Evolutionary conservation across 2,329 filamentous ascomycete species (phyloP).

Genomic region (Neofusicoccum sp.): DNA sequence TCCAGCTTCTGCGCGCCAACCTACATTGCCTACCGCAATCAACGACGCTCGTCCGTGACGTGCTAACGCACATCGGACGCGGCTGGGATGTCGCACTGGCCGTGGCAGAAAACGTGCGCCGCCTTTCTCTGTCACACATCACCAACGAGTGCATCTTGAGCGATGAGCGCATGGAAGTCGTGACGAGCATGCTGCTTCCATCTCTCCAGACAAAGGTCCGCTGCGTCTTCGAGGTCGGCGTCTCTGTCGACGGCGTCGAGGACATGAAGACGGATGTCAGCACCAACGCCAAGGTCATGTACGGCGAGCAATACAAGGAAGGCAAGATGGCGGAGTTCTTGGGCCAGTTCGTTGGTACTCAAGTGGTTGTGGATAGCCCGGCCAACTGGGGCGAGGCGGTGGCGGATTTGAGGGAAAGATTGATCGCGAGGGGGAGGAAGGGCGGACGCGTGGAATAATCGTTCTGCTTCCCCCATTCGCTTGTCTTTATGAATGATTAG

Average conservation of each 20-base stretch:
- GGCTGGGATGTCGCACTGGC: constrained; percentile 65
- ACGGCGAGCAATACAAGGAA: constrained; percentile 75
- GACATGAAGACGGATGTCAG: constrained; percentile 31
- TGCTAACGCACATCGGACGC: constrained; percentile 59
- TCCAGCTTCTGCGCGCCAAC: constrained; percentile 68
- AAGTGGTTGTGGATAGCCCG: constrained; percentile 28
- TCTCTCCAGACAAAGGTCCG: constrained; percentile 68
- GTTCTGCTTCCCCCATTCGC: not conserved
- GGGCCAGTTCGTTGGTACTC: constrained; percentile 48
- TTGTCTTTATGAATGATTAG: not conserved
- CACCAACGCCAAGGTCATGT: constrained; percentile 59
- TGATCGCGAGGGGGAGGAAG: constrained; percentile 47
- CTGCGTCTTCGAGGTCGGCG: constrained; percentile 56
- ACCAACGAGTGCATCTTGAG: constrained; percentile 63
- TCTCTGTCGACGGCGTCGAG: constrained; percentile 54
- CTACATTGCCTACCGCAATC: constrained; percentile 61
- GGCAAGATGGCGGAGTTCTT: constrained; percentile 74
- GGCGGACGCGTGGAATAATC: constrained; percentile 32
- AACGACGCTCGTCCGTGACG: constrained; percentile 54
- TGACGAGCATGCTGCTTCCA: constrained; percentile 60
- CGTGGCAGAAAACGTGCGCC: constrained; percentile 60
- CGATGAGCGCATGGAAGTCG: constrained; percentile 64
- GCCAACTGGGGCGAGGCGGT: constrained; percentile 43
- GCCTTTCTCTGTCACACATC: constrained; percentile 63
- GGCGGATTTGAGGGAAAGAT: constrained; percentile 42